Percentiles rank a stretch among this genome's conserved stretches.
These are phyloP conservation scores for Chrysochromulina tobinii DNA, from an alignment of 78 protist species.

Conservation along the genomic window DNA sequence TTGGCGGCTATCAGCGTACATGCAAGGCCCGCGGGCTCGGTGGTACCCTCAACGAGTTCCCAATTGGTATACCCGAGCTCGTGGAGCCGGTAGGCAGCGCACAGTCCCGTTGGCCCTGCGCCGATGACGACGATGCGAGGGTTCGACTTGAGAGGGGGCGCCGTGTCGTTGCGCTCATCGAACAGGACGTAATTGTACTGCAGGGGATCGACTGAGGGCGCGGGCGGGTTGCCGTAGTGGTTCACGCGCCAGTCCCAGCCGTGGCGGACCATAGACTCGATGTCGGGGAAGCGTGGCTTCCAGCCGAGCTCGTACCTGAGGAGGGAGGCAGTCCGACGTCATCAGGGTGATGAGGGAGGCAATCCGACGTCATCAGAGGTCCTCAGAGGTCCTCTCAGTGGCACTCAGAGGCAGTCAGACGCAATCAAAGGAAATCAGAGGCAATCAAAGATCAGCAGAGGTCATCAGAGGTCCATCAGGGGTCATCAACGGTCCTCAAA, in stretches of 20 bases:
- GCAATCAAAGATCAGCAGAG: too few relatives aligned
- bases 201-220: conserved; percentile 20
- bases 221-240: neutral
- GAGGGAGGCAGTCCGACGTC: too few relatives aligned
- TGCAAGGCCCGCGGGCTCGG: conserved; percentile 13
- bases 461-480: too few relatives aligned
- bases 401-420: too few relatives aligned
- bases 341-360: too few relatives aligned
- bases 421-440: too few relatives aligned
- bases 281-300: conserved; percentile 6
- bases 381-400: too few relatives aligned
- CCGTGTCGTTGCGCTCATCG: neutral
- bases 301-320: neutral
- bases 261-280: neutral
- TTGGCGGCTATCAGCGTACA: neutral
- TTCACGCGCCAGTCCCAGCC: conserved; percentile 12
- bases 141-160: neutral
- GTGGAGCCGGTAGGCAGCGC: conserved; percentile 32
- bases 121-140: conserved; percentile 1
- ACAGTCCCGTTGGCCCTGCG: conserved; percentile 38
- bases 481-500: too few relatives aligned
- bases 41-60: neutral
- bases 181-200: neutral
- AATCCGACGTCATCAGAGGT: too few relatives aligned
- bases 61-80: conserved; percentile 35